phyloP scores from a whole-genome alignment of 192 early-diverging fungal genomes.

The Phycomyces blakesleeanus region DNA sequence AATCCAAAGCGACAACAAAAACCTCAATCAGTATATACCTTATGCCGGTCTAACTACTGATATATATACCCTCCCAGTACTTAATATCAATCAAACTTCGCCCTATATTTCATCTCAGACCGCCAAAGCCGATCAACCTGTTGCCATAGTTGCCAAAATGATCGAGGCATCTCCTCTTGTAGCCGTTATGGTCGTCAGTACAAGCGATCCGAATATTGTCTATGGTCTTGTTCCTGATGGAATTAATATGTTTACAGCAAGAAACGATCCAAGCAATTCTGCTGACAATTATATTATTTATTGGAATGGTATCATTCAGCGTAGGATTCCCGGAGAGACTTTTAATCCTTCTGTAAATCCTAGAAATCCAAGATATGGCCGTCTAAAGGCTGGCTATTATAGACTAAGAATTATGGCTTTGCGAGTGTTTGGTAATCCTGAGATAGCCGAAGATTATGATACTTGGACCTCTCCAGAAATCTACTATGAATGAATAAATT shows the following conservation, averaged over 20 bases:
- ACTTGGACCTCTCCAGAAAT: conserved; percentile 29
- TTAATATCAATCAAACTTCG: conserved; percentile 22
- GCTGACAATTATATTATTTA: too few relatives aligned
- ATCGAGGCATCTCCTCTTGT: conserved; percentile 12
- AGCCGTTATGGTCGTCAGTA: conserved; percentile 4
- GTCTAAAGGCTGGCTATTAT: conserved; percentile 21
- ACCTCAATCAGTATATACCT: conserved; percentile 10
- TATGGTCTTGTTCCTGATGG: neutral
- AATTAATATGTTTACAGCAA: neutral
- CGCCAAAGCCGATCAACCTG: neutral
- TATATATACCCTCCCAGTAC: conserved; percentile 15
- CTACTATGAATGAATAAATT: conserved; percentile 12
- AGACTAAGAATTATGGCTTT: conserved; percentile 35
- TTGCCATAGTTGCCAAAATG: conserved; percentile 12
- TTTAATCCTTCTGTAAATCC: neutral
- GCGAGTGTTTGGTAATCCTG: conserved; percentile 35
- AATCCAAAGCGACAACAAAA: neutral
- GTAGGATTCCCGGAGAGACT: neutral
- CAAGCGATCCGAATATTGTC: neutral
- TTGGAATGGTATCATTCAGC: too few relatives aligned
- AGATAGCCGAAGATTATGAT: conserved; percentile 40
- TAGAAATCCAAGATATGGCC: neutral
- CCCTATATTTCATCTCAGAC: conserved; percentile 6
- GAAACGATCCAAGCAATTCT: neutral
- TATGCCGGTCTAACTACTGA: conserved; percentile 28